phyloP scores from a whole-genome alignment of 2,329 filamentous ascomycete species.

The Claviceps sp. region DNA sequence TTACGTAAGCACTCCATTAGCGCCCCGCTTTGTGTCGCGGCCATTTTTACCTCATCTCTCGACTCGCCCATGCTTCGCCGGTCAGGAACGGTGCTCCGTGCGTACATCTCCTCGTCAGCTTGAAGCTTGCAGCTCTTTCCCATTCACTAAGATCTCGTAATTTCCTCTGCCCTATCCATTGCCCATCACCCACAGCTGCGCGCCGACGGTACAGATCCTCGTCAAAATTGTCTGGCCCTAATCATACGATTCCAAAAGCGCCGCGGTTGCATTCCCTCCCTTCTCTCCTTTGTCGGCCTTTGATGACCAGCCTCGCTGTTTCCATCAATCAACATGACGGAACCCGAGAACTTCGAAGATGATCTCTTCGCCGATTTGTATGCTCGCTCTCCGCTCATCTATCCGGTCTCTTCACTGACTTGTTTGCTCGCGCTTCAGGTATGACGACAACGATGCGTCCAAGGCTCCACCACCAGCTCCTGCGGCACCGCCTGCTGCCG shows the following conservation, averaged over 20 bases:
- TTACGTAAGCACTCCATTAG: no score
- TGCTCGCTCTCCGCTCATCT: conserved; percentile 18
- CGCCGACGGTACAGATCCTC: background rate
- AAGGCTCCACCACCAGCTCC: conserved; percentile 22
- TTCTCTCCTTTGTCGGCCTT: background rate
- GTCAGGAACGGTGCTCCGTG: no score
- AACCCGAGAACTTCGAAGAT: conserved; percentile 73
- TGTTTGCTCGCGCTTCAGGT: conserved; percentile 28
- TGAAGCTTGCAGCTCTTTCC: no score
- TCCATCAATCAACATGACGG: conserved; percentile 45
- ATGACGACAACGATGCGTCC: conserved; percentile 48
- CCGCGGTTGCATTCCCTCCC: background rate
- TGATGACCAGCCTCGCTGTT: background rate
- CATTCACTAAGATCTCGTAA: background rate
- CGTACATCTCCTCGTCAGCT: no score
- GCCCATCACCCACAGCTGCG: background rate
- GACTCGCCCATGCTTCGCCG: no score
- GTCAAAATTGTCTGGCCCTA: background rate
- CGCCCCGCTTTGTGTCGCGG: no score
- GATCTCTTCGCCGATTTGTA: conserved; percentile 94
- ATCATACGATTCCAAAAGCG: background rate
- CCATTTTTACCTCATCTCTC: no score
- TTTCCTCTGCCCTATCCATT: background rate
- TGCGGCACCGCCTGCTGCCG: conserved; percentile 15
- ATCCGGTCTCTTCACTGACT: background rate